Conservation (phyloP, 2,329 filamentous ascomycete genomes). For the Bipolaris victoriae region DNA sequence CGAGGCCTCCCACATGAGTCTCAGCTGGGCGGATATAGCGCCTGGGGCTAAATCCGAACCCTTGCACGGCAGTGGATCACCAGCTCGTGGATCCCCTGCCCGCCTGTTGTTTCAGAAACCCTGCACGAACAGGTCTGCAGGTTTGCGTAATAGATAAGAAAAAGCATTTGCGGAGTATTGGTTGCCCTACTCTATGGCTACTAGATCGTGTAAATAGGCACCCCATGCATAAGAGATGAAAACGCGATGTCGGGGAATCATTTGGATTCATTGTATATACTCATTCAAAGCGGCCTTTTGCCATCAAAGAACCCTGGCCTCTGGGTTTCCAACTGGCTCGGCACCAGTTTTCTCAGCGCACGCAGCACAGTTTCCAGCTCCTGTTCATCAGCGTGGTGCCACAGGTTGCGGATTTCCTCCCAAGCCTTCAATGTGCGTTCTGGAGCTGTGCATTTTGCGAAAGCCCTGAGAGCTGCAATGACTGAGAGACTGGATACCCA, state of each 20-base stretch:
- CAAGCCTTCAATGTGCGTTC: slow-evolving; percentile 63
- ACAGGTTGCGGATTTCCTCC: slow-evolving; percentile 51
- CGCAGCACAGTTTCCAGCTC: slow-evolving; percentile 42
- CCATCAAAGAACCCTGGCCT: slow-evolving; percentile 9
- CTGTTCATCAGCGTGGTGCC: slow-evolving; percentile 43
- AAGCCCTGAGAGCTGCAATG: slow-evolving; percentile 58
- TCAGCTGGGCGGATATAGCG: background rate
- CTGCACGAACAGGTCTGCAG: background rate
- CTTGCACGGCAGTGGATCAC: background rate
- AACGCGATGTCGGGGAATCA: background rate
- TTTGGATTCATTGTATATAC: background rate
- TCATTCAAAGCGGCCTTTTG: background rate
- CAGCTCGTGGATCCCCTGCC: background rate
- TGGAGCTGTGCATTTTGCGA: slow-evolving; percentile 63
- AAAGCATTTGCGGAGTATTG: no score
- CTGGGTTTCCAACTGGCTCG: slow-evolving; percentile 5
- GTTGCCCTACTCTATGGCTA: no score
- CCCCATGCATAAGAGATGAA: no score
- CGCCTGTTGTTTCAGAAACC: background rate
- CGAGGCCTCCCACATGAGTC: background rate
- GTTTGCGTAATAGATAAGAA: background rate
- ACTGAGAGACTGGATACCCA: slow-evolving; percentile 37
- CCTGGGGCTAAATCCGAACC: background rate
- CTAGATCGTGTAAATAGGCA: no score
- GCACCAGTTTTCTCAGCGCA: slow-evolving; percentile 34